A percentile compares a stretch with the other conserved stretches of the same genome.
These are phyloP conservation scores for Oryza glaberrima DNA, from an alignment of 176 grass and related monocot genomes.

Conservation along the genomic window DNA sequence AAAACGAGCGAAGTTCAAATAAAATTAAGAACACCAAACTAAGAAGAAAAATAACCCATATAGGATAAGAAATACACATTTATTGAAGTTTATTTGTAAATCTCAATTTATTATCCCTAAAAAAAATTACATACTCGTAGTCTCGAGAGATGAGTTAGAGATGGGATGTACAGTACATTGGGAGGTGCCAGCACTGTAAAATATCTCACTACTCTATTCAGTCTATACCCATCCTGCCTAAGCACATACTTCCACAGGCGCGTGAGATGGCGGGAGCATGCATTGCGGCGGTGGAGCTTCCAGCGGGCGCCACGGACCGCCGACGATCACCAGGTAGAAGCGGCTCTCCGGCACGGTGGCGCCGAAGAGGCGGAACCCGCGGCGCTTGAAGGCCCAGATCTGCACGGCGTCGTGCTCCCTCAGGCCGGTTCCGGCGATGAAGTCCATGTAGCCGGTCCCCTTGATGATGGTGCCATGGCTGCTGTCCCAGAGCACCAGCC, in stretches of 20 bases:
- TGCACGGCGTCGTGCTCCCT: not conserved
- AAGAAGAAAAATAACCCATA: too few species aligned
- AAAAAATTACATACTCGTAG: too few species aligned
- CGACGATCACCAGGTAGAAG: conserved; percentile 43
- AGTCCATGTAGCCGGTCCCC: conserved; percentile 28
- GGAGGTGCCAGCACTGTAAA: too few species aligned
- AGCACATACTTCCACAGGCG: not conserved
- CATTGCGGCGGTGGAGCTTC: too few species aligned
- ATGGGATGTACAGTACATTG: too few species aligned
- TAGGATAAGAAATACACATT: too few species aligned
- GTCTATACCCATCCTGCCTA: not conserved
- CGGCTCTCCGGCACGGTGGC: conserved; percentile 32
- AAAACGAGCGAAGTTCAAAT: too few species aligned
- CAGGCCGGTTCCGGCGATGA: not conserved
- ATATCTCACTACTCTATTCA: too few species aligned
- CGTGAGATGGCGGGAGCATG: not conserved
- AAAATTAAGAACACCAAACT: too few species aligned
- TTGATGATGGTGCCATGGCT: conserved; percentile 28
- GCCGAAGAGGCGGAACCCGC: not conserved
- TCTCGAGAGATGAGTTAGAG: too few species aligned
- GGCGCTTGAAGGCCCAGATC: conserved; percentile 29
- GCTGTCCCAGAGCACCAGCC: conserved; percentile 31
- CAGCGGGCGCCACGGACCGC: not conserved
- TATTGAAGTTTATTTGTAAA: too few species aligned
- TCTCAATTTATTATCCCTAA: too few species aligned